A percentile compares a stretch with the other conserved stretches of the same genome.
phyloP scores from a whole-genome alignment of 345 rosid genomes.

The Camelina sativa region DNA sequence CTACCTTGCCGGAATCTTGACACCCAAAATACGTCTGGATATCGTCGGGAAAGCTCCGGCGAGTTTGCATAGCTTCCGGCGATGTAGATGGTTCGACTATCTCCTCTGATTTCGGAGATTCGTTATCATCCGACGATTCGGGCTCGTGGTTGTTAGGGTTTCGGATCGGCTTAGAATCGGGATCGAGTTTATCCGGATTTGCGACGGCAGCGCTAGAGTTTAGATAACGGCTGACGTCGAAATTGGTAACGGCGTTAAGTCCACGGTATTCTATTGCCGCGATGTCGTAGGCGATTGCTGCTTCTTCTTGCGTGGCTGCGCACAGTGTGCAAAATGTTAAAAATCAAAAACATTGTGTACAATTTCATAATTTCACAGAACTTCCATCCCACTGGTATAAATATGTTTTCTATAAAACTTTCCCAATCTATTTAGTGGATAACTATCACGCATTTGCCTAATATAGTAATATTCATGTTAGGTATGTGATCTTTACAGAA shows the following conservation, averaged over 20 bases:
- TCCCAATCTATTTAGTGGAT: conserved; percentile 1
- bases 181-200: conserved; percentile 11
- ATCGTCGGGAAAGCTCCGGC: conserved; percentile 75
- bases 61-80: conserved; percentile 45
- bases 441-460: conserved; percentile 15
- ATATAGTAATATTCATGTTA: conserved; percentile 7
- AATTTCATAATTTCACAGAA: background rate
- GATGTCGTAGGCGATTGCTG: conserved; percentile 89
- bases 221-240: conserved; percentile 79
- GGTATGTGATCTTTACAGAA: background rate
- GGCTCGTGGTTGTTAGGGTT: background rate
- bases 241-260: conserved; percentile 91
- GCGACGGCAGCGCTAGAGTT: conserved; percentile 12
- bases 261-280: conserved; percentile 97
- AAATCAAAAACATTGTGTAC: background rate
- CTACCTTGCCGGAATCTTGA: conserved; percentile 57
- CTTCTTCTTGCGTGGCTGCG: conserved; percentile 97
- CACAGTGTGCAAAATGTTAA: background rate
- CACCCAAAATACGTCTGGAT: conserved; percentile 73
- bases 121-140: conserved; percentile 23
- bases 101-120: conserved; percentile 62
- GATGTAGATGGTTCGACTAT: conserved; percentile 55
- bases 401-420: background rate
- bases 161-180: background rate
- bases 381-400: conserved; percentile 11